phyloP scores from a whole-genome alignment of 1,284 basidiomycete genomes.

The Phenoliferia sp. region DNA sequence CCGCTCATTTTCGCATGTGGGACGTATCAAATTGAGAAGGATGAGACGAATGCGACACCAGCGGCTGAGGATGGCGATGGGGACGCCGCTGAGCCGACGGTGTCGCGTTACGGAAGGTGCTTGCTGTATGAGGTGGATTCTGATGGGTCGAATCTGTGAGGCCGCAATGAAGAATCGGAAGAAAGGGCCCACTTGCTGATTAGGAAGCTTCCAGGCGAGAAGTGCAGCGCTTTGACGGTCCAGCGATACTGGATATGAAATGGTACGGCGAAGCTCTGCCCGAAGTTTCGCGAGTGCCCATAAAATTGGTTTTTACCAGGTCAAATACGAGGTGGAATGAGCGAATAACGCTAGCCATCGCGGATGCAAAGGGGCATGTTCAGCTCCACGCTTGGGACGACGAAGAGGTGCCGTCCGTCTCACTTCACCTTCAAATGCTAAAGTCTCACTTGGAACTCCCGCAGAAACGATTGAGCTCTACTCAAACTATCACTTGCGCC shows the following conservation, averaged over 20 bases:
- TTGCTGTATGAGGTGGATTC: constrained; percentile 57
- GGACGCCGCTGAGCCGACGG: constrained; percentile 39
- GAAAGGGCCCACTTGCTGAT: neutral
- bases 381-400: constrained; percentile 56
- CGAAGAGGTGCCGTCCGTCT: constrained; percentile 48
- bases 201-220: constrained; percentile 49
- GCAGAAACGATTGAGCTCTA: constrained; percentile 6
- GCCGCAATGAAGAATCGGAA: neutral
- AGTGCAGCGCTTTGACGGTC: constrained; percentile 63
- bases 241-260: constrained; percentile 88
- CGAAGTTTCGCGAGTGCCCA: neutral
- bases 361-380: constrained; percentile 76
- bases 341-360: constrained; percentile 54
- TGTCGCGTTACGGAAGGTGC: constrained; percentile 58
- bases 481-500: constrained; percentile 56
- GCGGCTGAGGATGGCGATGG: constrained; percentile 42
- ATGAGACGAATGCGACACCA: constrained; percentile 4
- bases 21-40: constrained; percentile 68
- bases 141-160: constrained; percentile 39
- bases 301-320: constrained; percentile 4
- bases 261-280: constrained; percentile 55
- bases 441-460: neutral
- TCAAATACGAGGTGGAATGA: constrained; percentile 17
- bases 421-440: neutral
- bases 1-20: constrained; percentile 74